Evolutionary conservation across 805 yeast genomes (phyloP).

Genomic region (Hanseniaspora singularis): DNA sequence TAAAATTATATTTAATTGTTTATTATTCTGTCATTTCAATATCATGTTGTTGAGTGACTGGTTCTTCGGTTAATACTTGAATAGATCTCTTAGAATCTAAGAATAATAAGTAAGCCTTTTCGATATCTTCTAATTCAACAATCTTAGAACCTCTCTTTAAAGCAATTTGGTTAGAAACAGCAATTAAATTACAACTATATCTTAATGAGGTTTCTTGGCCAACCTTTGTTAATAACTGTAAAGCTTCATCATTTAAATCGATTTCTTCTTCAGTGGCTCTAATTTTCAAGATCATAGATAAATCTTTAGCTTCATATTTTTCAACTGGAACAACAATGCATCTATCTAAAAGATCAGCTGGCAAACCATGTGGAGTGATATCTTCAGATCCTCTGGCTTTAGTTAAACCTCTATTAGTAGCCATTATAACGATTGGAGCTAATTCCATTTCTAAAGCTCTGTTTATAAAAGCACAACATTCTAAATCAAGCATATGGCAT

Average conservation of each 20-base stretch:
- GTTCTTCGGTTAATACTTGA: constrained; percentile 55
- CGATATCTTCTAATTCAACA: constrained; percentile 71
- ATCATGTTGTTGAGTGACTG: constrained; percentile 63
- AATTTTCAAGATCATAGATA: constrained; percentile 71
- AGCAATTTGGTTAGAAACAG: constrained; percentile 82
- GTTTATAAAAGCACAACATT: constrained; percentile 87
- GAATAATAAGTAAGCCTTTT: constrained; percentile 76
- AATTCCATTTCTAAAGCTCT: constrained; percentile 93
- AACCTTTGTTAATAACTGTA: constrained; percentile 76
- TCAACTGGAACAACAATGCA: constrained; percentile 82
- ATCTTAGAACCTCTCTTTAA: constrained; percentile 54
- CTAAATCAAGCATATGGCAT: constrained; percentile 96
- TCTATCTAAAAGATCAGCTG: constrained; percentile 87
- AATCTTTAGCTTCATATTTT: constrained; percentile 68
- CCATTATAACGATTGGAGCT: constrained; percentile 96
- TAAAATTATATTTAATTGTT: too few species aligned
- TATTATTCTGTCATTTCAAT: constrained; percentile 43
- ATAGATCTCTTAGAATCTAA: constrained; percentile 85
- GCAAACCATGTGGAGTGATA: constrained; percentile 95
- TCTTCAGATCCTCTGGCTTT: constrained; percentile 86
- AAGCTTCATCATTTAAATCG: constrained; percentile 67
- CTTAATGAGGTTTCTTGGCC: constrained; percentile 85
- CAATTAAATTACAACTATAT: constrained; percentile 80
- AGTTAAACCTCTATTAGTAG: constrained; percentile 93
- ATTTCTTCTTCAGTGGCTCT: constrained; percentile 93